These are phyloP conservation scores for Starmerella sp. DNA, from an alignment of 805 yeast genomes.

Conservation along the genomic window DNA sequence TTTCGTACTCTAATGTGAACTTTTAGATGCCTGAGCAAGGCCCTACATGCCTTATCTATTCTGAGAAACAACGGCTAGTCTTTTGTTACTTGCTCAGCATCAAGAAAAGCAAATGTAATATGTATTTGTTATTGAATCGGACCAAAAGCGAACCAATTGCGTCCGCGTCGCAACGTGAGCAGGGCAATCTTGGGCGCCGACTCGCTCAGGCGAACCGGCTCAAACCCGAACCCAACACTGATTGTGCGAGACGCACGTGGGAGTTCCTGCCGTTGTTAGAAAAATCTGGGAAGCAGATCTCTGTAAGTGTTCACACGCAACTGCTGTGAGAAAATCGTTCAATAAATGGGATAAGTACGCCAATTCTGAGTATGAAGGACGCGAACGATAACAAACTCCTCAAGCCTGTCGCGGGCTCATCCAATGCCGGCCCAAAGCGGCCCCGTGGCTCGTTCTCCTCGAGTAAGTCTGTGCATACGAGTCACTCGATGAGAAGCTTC, in stretches of 20 bases:
- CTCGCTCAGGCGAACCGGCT: neutral
- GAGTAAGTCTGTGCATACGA: neutral
- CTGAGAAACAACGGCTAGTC: no score
- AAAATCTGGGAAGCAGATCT: neutral
- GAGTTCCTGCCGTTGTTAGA: neutral
- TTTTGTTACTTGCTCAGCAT: no score
- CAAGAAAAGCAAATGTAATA: no score
- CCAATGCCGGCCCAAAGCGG: slow-evolving; percentile 1
- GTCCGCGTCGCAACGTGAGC: no score
- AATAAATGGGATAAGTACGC: neutral
- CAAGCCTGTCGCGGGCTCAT: neutral
- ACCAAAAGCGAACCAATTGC: no score
- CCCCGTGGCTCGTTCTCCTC: slow-evolving; percentile 11
- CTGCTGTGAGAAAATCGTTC: neutral
- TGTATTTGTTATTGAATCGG: no score
- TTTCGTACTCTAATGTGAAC: no score
- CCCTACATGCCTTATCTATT: no score
- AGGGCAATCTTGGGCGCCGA: neutral
- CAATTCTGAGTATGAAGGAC: neutral
- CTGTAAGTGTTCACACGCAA: neutral
- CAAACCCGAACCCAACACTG: neutral
- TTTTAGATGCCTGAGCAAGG: no score
- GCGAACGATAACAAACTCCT: slow-evolving; percentile 1
- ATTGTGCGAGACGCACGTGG: neutral
- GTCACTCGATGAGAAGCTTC: neutral